A percentile compares a stretch with the other conserved stretches of the same genome.
Conservation (phyloP, 2,329 filamentous ascomycete species). For the Pseudocercospora fijiensis region DNA sequence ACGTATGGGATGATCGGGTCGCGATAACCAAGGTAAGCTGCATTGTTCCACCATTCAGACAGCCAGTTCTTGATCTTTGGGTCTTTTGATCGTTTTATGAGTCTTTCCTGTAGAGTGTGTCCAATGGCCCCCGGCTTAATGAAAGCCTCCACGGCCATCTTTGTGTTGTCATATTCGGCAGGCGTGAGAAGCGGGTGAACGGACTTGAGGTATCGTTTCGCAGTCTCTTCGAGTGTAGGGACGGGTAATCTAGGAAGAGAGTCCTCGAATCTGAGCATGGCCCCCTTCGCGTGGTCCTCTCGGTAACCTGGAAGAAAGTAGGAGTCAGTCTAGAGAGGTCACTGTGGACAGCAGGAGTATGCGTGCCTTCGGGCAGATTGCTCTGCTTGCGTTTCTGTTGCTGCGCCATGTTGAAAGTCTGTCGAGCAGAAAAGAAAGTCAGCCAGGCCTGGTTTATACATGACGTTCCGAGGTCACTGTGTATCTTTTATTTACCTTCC, state of each 20-base stretch:
- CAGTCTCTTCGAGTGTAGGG: slow-evolving; percentile 78
- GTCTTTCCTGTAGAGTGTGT: slow-evolving; percentile 80
- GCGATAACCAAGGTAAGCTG: slow-evolving; percentile 87
- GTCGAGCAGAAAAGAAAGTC: slow-evolving; percentile 6
- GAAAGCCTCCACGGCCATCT: slow-evolving; percentile 84
- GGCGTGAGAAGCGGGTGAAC: slow-evolving; percentile 71
- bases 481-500: slow-evolving; percentile 9
- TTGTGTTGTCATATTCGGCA: slow-evolving; percentile 68
- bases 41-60: slow-evolving; percentile 96
- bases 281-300: slow-evolving; percentile 75
- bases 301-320: slow-evolving; percentile 62
- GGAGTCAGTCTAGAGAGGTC: background rate
- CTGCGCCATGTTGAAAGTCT: slow-evolving; percentile 35
- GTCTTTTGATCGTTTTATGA: slow-evolving; percentile 75
- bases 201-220: slow-evolving; percentile 75
- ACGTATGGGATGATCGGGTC: slow-evolving; percentile 97
- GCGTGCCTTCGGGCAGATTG: slow-evolving; percentile 48
- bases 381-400: slow-evolving; percentile 45
- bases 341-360: background rate
- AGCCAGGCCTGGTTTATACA: slow-evolving; percentile 1
- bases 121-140: slow-evolving; percentile 82
- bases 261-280: slow-evolving; percentile 81
- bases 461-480: slow-evolving; percentile 1
- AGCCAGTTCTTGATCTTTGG: slow-evolving; percentile 90
- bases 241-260: slow-evolving; percentile 79